Evolutionary conservation across 2,329 filamentous ascomycete species (phyloP), one percentile per base, ranked within the genome.

Genomic region (Alternaria sp.): DNA sequence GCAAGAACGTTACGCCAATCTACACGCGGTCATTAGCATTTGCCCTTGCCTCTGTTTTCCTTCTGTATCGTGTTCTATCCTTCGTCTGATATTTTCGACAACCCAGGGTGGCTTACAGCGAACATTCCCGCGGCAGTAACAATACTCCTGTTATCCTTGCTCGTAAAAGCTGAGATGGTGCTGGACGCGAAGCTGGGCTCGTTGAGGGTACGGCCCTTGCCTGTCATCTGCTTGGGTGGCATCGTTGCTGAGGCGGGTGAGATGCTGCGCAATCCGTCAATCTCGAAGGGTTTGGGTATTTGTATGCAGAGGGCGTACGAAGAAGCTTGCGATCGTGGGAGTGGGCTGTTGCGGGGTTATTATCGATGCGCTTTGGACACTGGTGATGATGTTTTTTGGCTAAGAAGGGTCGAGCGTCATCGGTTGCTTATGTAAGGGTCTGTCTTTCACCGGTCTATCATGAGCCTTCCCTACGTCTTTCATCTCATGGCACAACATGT

Each of bases 1-100:
- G 81, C 47, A 87, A 70, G 71, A 87, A 86, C 7, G 84, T 80
- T 41, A 86, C 84, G 62, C 84, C 84, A 55, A 83, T 80, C 84
- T 86, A 59, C 37, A 58, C 12, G 43, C 15, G 23, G 21, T 15
- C 55, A 64, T 77, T 60, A 77, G 73, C 65, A 46, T 68, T 58
- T 54, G 26, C 37, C 28, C 28, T 49, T 47, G 43, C 12, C 20
- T 45, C 15, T 12, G 25, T 41, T n/a, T 26, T 23, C 26, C 30
- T 26, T 21, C 18, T 28, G 14, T 20, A 33, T 45, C 43, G 20
- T 23, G 12, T 21, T 45, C 23, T 58, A 41, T 49, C 25, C 21
- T 50, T 21, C 41, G 18, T 25, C 50, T 18, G 44, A 50, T 18
- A n/a, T 8, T 33, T 3, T 50, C n/a, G 6, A 21, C 21, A 14